These are phyloP conservation scores for Guadua angustifolia DNA, from an alignment of 176 grass and related monocot species.

Conservation along the genomic window DNA sequence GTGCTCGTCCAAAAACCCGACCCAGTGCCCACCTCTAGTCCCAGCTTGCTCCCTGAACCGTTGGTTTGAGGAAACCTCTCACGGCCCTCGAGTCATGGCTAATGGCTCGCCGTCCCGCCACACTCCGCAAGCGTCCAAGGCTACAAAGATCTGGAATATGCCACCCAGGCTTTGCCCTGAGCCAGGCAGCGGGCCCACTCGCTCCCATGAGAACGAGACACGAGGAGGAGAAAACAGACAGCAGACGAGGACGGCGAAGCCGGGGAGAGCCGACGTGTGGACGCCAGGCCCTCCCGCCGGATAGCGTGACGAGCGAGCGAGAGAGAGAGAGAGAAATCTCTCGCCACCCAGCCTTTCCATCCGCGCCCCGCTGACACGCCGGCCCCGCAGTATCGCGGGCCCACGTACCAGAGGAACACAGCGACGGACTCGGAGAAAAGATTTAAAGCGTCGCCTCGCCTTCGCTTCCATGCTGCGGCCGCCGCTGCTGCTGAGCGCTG, in stretches of 20 bases:
- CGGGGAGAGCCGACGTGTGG: slow-evolving; percentile 49
- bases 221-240: not conserved
- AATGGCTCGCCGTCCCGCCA: no score
- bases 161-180: not conserved
- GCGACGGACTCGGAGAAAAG: no score
- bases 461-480: not conserved
- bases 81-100: no score
- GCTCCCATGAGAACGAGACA: not conserved
- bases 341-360: fast-evolving
- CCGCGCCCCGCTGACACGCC: not conserved
- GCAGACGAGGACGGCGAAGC: not conserved
- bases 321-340: not conserved
- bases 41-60: no score
- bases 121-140: slow-evolving; percentile 9
- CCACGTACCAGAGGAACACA: not conserved
- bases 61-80: no score
- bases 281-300: slow-evolving; percentile 31
- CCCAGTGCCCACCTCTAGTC: no score
- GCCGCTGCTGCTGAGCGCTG: not conserved
- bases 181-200: slow-evolving; percentile 6
- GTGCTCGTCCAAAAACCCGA: no score
- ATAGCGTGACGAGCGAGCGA: slow-evolving; percentile 37
- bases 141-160: slow-evolving; percentile 34
- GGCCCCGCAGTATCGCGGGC: fast-evolving
- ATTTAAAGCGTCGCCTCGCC: not conserved